Evolutionary conservation across 2,329 filamentous ascomycete species (phyloP).

Genomic region (Diaporthe nobilis): DNA sequence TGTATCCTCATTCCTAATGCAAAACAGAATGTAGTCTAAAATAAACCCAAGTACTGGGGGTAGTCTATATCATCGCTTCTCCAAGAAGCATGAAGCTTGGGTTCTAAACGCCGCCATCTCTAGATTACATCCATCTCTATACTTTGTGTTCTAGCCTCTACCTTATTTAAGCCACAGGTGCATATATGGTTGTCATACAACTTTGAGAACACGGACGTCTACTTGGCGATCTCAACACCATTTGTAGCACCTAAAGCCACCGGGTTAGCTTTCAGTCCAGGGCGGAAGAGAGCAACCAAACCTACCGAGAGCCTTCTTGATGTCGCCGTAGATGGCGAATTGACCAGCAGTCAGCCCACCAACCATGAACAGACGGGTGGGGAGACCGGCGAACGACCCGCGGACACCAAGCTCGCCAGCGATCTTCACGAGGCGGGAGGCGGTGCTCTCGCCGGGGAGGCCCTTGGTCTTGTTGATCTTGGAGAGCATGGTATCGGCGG

Average conservation of each 20-base stretch:
- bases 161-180: background rate
- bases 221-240: slow-evolving; percentile 78
- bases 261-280: background rate
- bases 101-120: background rate
- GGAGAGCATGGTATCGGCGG: slow-evolving; percentile 81
- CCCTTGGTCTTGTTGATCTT: slow-evolving; percentile 86
- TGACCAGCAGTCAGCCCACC: slow-evolving; percentile 77
- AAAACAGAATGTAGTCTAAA: background rate
- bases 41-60: background rate
- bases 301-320: slow-evolving; percentile 76
- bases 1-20: too few species aligned
- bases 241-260: slow-evolving; percentile 66
- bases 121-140: background rate
- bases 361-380: slow-evolving; percentile 79
- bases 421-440: slow-evolving; percentile 78
- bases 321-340: slow-evolving; percentile 77
- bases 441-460: slow-evolving; percentile 77
- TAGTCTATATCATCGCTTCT: background rate
- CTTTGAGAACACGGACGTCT: slow-evolving; percentile 42
- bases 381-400: slow-evolving; percentile 77
- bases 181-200: background rate
- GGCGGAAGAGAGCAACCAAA: accelerated
- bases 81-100: background rate
- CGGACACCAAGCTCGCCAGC: slow-evolving; percentile 77
- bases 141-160: background rate